Evolutionary conservation across 192 early-diverging fungal genomes (phyloP), one percentile per base, ranked within the genome.

Genomic region (Tieghemiomyces parasiticus): DNA sequence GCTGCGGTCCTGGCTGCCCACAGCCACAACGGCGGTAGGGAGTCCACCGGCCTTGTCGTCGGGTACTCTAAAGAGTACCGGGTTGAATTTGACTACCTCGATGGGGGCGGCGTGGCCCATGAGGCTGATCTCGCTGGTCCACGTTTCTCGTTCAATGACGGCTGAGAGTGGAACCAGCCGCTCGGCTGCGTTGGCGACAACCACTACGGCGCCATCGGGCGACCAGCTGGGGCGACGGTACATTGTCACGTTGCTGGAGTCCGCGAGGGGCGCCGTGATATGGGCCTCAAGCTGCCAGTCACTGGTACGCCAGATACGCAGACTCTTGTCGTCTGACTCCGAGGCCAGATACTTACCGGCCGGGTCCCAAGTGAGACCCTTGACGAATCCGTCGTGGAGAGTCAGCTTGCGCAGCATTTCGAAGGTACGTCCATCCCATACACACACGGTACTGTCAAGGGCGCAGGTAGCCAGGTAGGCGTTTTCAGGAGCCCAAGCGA

Each of bases 291-390:
- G 63, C 26, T 69, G 65, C 93, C 95, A 99, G 63, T 94, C 91
- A 8, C 81, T 80, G 14, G 87, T 86, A 59, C 87, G 71, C 87
- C 89, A 96, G 4, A 99, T 82, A 58, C 78, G 81, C 13, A 90
- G 77, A 1, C 82, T 81, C 65, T 89, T 89, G 71, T 96, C 95
- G 65, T 96, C 95, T 1, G 84, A 83, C 84, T 98, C 90, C 6
- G 88, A 81, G 0, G 93, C 93, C 58, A 99, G 68, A 67, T 83
- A 99, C 63, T 89, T 83, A 16, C 93, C 93, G 2, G 88, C 88
- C 4, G 95, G 95, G 70, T 99, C 95, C 80, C 91, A 99, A 0
- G 92, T 81, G 6, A 99, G 65, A 13, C 95, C 95, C 71, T 99
- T 99, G 25, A 99, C 95, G 70, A 96, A 94, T 42, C 88, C 91